Evolutionary conservation across 2,329 filamentous ascomycete genomes (phyloP).

Genomic region (Stagonosporopsis rhizophila): DNA sequence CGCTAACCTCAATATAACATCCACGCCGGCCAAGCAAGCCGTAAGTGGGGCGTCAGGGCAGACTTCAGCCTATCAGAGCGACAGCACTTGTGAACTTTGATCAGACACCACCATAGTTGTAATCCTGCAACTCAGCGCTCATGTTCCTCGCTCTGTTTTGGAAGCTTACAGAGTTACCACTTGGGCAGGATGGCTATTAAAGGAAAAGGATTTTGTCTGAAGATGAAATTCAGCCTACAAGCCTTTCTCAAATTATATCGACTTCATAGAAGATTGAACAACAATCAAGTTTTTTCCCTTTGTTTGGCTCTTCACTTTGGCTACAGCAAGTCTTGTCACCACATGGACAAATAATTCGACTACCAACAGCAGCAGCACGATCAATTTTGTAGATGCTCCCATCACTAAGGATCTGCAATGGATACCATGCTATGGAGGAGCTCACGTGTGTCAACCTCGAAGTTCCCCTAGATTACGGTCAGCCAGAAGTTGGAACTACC

Average conservation of each 20-base stretch:
- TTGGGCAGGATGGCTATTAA: neutral
- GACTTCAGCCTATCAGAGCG: neutral
- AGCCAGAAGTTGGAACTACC: slow-evolving; percentile 19
- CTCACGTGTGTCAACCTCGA: slow-evolving; percentile 21
- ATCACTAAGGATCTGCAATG: neutral
- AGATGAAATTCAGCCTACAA: neutral
- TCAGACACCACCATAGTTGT: neutral
- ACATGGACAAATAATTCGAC: neutral
- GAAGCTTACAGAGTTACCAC: neutral
- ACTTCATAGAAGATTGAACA: neutral
- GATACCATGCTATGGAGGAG: slow-evolving; percentile 16
- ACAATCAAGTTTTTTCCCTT: neutral
- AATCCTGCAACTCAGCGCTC: neutral
- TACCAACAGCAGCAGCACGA: too few relatives aligned
- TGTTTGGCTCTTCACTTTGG: neutral
- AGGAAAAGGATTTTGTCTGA: neutral
- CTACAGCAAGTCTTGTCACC: neutral
- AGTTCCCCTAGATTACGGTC: slow-evolving; percentile 31
- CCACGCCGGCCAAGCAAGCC: neutral
- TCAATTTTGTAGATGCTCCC: neutral
- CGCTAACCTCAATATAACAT: neutral
- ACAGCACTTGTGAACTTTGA: neutral
- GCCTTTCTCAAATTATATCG: neutral
- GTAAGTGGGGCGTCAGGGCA: neutral
- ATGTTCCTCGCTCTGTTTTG: neutral